A percentile compares a stretch with the other conserved stretches of the same genome.
Conservation (phyloP, 176 grass and related monocot genomes). For the Paspalum vaginatum region DNA sequence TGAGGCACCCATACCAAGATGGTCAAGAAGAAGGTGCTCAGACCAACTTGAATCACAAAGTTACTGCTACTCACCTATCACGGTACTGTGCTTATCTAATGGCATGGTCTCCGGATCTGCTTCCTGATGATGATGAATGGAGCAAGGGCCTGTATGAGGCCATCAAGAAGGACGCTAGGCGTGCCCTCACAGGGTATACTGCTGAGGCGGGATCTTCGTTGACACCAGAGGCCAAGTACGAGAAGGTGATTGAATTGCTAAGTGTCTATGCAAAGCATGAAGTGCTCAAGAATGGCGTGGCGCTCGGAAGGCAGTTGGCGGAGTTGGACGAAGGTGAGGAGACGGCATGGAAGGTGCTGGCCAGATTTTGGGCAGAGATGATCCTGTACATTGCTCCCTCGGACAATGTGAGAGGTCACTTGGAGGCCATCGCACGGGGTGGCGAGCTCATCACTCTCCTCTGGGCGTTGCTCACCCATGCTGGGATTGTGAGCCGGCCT, state of each 20-base stretch:
- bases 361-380: conserved; percentile 15
- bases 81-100: neutral
- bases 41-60: neutral
- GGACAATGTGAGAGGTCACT: neutral
- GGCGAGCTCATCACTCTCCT: conserved; percentile 34
- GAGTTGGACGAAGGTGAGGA: neutral
- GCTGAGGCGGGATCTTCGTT: no score
- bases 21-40: neutral
- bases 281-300: neutral
- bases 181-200: neutral
- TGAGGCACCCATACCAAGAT: neutral
- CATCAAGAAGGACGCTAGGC: neutral
- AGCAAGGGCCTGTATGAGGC: conserved; percentile 1
- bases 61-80: neutral
- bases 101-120: neutral
- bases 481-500: neutral
- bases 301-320: neutral
- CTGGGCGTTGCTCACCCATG: neutral
- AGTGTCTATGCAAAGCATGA: neutral
- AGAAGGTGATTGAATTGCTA: neutral
- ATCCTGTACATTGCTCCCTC: neutral
- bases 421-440: neutral
- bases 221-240: neutral
- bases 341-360: neutral
- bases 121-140: conserved; percentile 16